phyloP scores from a whole-genome alignment of 2,329 filamentous ascomycete species.

The Monilinia fructigena region DNA sequence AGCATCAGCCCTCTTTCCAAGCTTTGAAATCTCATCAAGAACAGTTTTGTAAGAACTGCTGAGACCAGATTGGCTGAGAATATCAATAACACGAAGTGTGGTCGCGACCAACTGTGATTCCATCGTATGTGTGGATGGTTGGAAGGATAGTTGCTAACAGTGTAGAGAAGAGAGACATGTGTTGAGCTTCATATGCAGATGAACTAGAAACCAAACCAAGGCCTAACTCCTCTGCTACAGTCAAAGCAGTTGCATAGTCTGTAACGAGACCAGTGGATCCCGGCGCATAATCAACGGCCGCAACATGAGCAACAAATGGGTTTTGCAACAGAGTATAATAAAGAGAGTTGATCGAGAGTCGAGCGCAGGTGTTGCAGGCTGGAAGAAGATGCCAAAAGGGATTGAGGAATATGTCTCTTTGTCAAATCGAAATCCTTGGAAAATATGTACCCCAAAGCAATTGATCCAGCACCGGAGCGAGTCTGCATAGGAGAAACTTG shows the following conservation, averaged over 20 bases:
- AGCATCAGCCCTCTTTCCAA: slow-evolving; percentile 68
- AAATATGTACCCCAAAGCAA: slow-evolving; percentile 96
- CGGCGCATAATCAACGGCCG: slow-evolving; percentile 79
- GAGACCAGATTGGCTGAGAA: slow-evolving; percentile 70
- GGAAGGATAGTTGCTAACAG: slow-evolving; percentile 74
- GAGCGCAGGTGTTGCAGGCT: slow-evolving; percentile 77
- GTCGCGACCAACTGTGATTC: slow-evolving; percentile 77
- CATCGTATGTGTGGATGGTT: slow-evolving; percentile 87
- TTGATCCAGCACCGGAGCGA: slow-evolving; percentile 80
- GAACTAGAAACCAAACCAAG: slow-evolving; percentile 81
- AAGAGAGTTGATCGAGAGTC: slow-evolving; percentile 85
- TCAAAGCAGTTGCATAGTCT: slow-evolving; percentile 80
- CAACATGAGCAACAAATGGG: slow-evolving; percentile 88
- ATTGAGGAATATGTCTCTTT: slow-evolving; percentile 89
- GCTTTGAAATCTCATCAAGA: slow-evolving; percentile 57
- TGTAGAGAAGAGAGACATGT: slow-evolving; percentile 89
- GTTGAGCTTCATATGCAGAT: slow-evolving; percentile 88
- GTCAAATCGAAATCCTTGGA: slow-evolving; percentile 91
- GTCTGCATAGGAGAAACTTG: slow-evolving; percentile 80
- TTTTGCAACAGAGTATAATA: slow-evolving; percentile 92
- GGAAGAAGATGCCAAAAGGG: slow-evolving; percentile 81
- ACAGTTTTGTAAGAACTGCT: slow-evolving; percentile 68
- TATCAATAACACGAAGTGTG: slow-evolving; percentile 77
- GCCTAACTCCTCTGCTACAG: slow-evolving; percentile 84
- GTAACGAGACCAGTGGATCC: slow-evolving; percentile 68